Base-by-base conservation (phyloP, 495 filamentous ascomycete genomes). In the Penicillium cosmopolitanum region DNA sequence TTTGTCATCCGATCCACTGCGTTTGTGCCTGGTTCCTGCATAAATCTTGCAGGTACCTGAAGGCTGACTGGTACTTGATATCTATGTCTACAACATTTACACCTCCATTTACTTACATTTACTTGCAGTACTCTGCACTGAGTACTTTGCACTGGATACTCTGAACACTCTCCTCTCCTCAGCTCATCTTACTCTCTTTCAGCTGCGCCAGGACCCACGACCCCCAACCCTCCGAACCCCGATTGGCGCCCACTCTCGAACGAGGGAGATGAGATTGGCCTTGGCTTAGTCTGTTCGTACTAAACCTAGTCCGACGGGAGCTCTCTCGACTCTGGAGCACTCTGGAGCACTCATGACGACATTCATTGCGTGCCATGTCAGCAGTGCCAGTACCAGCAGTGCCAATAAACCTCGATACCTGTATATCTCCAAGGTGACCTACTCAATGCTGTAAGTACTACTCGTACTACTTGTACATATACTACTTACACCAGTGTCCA, bases 1-100 rank as follows among this genome's bases (percentile, higher is more conserved):
- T 60, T 40, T 10, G n/a, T 21, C 21, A 28, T 43, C 36, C 10
- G 38, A 40, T 47, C 31, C 48, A 46, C 42, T 48, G 15, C 6
- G 42, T 16, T 44, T 16, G 46, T 28, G 18, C 19, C 46, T 28
- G 23, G 46, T 48, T 48, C 46, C 46, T 48, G 46, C 46, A 48
- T 48, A 48, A 25, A 48, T 28, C 19, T 28, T 44, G 42, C 8
- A 16, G 15, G n/a, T 43, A 43, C n/a, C 12, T 15, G n/a, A 6
- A 43, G 12, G 6, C 15, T 6, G 11, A 15, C 40, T 43, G 19
- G 19, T 21, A 21, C 19, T 21, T 21, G 1, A 21, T 2, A 21
- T 21, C 2, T 21, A 21, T 2, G 2, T 1, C 19, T 21, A 21
- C 19, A 21, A 21, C 19, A 21, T 21, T 21, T 21, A 21, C 19